phyloP scores from a whole-genome alignment of 306 rosid species.

The Chamaecrista fasciculata region DNA sequence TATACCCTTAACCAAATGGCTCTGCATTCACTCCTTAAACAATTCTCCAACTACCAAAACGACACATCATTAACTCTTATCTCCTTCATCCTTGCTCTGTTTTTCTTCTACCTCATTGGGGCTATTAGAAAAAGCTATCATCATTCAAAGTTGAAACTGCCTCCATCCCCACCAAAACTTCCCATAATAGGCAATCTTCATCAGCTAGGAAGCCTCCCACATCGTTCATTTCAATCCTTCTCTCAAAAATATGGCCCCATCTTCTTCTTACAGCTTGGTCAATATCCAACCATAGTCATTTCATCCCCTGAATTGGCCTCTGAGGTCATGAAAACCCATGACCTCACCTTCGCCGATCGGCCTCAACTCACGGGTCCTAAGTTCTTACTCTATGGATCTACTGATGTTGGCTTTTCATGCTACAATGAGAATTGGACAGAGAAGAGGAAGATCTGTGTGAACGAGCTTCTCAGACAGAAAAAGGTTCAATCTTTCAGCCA shows the following conservation, averaged over 20 bases:
- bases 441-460: conserved; percentile 24
- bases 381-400: conserved; percentile 28
- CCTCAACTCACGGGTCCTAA: conserved; percentile 29
- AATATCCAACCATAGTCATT: conserved; percentile 30
- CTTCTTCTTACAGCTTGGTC: conserved; percentile 35
- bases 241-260: conserved; percentile 28
- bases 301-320: conserved; percentile 22
- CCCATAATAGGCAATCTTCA: conserved; percentile 46
- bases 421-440: conserved; percentile 38
- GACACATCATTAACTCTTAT: no score
- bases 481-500: conserved; percentile 22
- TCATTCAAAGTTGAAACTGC: background rate
- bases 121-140: background rate
- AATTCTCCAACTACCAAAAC: no score
- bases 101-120: background rate
- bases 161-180: conserved; percentile 43
- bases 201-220: conserved; percentile 37
- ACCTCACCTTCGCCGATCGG: conserved; percentile 18
- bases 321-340: conserved; percentile 29
- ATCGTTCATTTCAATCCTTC: conserved; percentile 20
- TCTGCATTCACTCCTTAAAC: no score
- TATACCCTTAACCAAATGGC: no score
- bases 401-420: conserved; percentile 18
- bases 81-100: background rate
- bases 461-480: conserved; percentile 26